Evolutionary conservation across 305 asterid genomes (phyloP).

Genomic region (Fraxinus platypoda): DNA sequence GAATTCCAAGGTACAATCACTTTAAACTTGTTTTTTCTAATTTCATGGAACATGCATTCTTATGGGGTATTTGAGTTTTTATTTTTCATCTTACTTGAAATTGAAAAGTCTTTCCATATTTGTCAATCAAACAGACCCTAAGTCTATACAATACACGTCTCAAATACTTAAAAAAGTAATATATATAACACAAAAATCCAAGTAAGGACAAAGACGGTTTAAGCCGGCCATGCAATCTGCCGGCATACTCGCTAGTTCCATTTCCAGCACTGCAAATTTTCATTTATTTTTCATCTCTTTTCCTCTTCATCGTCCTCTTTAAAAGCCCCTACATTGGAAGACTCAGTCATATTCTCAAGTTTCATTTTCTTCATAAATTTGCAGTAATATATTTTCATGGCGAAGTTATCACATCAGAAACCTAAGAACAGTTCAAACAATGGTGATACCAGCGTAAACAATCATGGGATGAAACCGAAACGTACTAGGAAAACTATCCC

Average conservation of each 20-base stretch:
- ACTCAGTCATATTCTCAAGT: conserved; percentile 44
- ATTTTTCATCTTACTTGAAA: too few relatives aligned
- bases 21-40: too few relatives aligned
- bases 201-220: conserved; percentile 32
- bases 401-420: conserved; percentile 52
- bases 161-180: not conserved
- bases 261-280: conserved; percentile 31
- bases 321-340: conserved; percentile 53
- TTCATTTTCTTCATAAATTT: not conserved
- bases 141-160: not conserved
- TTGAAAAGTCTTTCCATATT: too few relatives aligned
- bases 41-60: too few relatives aligned
- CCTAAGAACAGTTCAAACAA: conserved; percentile 25
- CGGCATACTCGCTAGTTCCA: not conserved
- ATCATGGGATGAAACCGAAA: conserved; percentile 45
- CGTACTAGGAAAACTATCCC: conserved; percentile 90
- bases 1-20: too few relatives aligned
- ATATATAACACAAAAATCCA: conserved; percentile 1
- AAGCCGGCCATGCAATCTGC: not conserved
- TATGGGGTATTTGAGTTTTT: too few relatives aligned
- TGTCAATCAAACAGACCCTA: too few relatives aligned
- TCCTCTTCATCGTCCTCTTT: conserved; percentile 32
- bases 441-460: conserved; percentile 24
- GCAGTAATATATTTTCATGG: conserved; percentile 35
- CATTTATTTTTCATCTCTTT: not conserved